These are phyloP conservation scores for Cladophialophora carrionii DNA, from an alignment of 2,329 filamentous ascomycete genomes.

Conservation along the genomic window DNA sequence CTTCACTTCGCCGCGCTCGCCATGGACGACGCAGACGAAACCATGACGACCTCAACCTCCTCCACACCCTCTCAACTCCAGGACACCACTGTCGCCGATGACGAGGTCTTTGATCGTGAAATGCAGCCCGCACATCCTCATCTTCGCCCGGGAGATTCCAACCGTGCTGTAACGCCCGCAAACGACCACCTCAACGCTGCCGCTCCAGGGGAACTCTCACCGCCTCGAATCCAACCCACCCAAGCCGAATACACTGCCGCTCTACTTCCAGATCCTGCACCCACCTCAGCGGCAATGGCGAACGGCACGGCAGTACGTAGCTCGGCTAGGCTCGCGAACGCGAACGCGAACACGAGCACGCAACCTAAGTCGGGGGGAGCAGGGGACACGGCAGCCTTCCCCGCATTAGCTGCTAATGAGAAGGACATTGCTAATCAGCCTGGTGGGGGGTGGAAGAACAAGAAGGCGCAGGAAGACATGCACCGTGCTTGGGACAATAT, in stretches of 20 bases:
- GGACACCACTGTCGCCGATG: constrained; percentile 20
- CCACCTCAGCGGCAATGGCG: constrained; percentile 7
- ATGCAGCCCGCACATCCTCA: constrained; percentile 8
- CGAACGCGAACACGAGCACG: too few species aligned
- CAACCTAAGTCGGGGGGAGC: not conserved
- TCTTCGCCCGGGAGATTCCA: too few species aligned
- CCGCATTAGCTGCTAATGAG: not conserved
- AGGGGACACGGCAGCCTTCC: not conserved
- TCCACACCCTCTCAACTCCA: constrained; percentile 29
- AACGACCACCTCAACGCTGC: constrained; percentile 40
- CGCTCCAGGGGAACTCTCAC: constrained; percentile 39
- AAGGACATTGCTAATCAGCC: constrained; percentile 48
- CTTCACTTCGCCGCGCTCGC: not conserved
- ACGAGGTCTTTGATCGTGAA: constrained; percentile 22
- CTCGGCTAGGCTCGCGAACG: constrained; percentile 12
- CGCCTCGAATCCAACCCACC: constrained; percentile 30
- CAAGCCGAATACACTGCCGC: not conserved
- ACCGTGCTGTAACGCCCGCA: constrained; percentile 32
- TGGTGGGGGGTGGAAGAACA: constrained; percentile 59
- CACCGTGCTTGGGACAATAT: constrained; percentile 55
- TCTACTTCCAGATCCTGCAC: constrained; percentile 8
- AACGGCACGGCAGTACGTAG: constrained; percentile 26
- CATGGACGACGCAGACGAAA: constrained; percentile 37
- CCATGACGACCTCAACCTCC: constrained; percentile 36
- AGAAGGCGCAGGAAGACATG: constrained; percentile 61